Conservation (phyloP, 2,329 filamentous ascomycete species). For the Talaromyces sp. region DNA sequence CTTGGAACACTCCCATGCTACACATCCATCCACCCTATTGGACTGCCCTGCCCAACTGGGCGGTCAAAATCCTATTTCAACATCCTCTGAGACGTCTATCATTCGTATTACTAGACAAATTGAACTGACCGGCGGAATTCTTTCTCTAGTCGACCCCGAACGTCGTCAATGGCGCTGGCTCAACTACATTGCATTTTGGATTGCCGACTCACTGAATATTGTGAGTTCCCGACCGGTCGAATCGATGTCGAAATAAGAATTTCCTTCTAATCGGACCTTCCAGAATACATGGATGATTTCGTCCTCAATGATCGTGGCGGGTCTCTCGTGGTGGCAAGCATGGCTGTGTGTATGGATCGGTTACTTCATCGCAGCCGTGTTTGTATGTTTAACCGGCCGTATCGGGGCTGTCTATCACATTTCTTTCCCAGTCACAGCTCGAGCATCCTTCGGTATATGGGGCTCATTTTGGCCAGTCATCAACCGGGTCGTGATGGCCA, state of each 20-base stretch:
- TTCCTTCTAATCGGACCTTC: constrained; percentile 8
- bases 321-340: constrained; percentile 88
- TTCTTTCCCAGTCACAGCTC: constrained; percentile 78
- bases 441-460: constrained; percentile 85
- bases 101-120: not conserved
- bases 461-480: constrained; percentile 86
- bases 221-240: constrained; percentile 34
- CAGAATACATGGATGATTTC: constrained; percentile 92
- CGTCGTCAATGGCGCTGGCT: constrained; percentile 81
- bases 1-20: no score
- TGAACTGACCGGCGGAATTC: not conserved
- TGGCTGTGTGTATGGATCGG: constrained; percentile 88
- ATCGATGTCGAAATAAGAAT: not conserved
- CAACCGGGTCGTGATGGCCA: constrained; percentile 84
- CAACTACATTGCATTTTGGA: constrained; percentile 89
- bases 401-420: constrained; percentile 89
- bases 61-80: not conserved
- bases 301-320: constrained; percentile 74
- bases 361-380: constrained; percentile 74
- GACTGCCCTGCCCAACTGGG: no score
- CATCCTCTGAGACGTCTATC: not conserved
- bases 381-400: constrained; percentile 76
- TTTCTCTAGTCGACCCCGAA: constrained; percentile 67
- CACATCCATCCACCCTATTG: no score
- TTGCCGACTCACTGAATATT: constrained; percentile 83